Evolutionary conservation across 352 stramenopile genomes (phyloP).

Genomic region (Pythium rhizo-oryzae): DNA sequence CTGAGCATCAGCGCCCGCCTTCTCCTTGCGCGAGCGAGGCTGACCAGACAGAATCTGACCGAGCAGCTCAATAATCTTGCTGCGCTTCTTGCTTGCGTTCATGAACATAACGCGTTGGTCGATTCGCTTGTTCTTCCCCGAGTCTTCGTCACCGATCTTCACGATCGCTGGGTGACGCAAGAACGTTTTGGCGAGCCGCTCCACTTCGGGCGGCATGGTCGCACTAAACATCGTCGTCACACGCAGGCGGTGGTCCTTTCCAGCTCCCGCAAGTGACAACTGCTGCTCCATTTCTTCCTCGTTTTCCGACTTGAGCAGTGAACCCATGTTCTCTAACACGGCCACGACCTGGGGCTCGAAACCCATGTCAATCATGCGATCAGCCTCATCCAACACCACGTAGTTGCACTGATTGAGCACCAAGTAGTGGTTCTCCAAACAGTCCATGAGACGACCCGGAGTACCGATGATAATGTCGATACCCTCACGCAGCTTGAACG

Average conservation of each 20-base stretch:
- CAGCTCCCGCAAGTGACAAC: constrained; percentile 58
- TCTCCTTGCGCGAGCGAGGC: constrained; percentile 67
- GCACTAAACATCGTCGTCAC: constrained; percentile 98
- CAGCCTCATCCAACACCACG: constrained; percentile 98
- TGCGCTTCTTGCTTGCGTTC: constrained; percentile 91
- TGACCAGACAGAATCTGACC: constrained; percentile 80
- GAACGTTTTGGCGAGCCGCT: constrained; percentile 97
- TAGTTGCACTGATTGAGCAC: constrained; percentile 99
- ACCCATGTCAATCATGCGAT: constrained; percentile 98
- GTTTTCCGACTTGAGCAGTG: constrained; percentile 96
- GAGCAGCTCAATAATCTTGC: constrained; percentile 85
- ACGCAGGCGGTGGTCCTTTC: constrained; percentile 72
- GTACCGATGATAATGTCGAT: constrained; percentile 99
- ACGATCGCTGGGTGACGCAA: constrained; percentile 97
- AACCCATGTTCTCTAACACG: constrained; percentile 98
- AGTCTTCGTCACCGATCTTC: constrained; percentile 98
- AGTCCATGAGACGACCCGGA: constrained; percentile 98
- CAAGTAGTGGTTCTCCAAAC: constrained; percentile 97
- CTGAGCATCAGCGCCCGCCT: constrained; percentile 67
- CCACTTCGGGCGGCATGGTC: constrained; percentile 98
- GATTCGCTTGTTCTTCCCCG: constrained; percentile 98
- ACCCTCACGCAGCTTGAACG: constrained; percentile 94
- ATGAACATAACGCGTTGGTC: constrained; percentile 96
- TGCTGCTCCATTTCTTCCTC: constrained; percentile 97
- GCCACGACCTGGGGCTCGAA: constrained; percentile 97